Percentiles rank a stretch among this genome's conserved stretches.
Evolutionary conservation across 306 rosid genomes (phyloP).

Genomic region (Lagenaria siceraria): DNA sequence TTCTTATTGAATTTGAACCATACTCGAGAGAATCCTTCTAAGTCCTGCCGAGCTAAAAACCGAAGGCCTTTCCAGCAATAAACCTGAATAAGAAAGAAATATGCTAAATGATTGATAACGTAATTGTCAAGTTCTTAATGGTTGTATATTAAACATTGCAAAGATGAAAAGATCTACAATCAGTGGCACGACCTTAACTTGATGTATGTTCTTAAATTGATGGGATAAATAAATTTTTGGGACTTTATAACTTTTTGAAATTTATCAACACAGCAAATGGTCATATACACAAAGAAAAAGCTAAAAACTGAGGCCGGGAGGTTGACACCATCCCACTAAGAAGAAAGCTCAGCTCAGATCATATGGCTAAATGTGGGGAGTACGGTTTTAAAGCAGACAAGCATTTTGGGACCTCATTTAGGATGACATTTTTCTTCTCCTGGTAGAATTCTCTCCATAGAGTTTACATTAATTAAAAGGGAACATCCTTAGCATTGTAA

Average conservation of each 20-base stretch:
- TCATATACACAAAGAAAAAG: too few species aligned
- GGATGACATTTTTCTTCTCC: too few species aligned
- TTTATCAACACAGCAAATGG: too few species aligned
- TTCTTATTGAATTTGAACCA: neutral
- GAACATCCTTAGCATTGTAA: neutral
- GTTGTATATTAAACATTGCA: neutral
- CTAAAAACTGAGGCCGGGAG: too few species aligned
- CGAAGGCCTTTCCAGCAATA: slow-evolving; percentile 98
- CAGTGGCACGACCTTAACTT: neutral
- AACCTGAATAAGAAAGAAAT: slow-evolving; percentile 46
- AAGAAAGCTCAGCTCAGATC: neutral
- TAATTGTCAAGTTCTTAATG: neutral
- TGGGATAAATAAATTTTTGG: neutral
- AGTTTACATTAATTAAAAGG: neutral
- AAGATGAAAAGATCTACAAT: neutral
- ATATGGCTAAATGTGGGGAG: neutral
- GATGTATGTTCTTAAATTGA: neutral
- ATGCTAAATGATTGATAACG: neutral
- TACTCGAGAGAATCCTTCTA: slow-evolving; percentile 93
- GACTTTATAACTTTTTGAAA: neutral
- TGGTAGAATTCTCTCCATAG: too few species aligned
- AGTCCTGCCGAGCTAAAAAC: slow-evolving; percentile 90
- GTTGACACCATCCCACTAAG: too few species aligned
- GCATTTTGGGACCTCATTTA: too few species aligned
- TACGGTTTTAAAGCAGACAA: neutral